Evolutionary conservation across 208 protist genomes (phyloP), one percentile per base, ranked within the genome.

Genomic region (Leishmania braziliensis): DNA sequence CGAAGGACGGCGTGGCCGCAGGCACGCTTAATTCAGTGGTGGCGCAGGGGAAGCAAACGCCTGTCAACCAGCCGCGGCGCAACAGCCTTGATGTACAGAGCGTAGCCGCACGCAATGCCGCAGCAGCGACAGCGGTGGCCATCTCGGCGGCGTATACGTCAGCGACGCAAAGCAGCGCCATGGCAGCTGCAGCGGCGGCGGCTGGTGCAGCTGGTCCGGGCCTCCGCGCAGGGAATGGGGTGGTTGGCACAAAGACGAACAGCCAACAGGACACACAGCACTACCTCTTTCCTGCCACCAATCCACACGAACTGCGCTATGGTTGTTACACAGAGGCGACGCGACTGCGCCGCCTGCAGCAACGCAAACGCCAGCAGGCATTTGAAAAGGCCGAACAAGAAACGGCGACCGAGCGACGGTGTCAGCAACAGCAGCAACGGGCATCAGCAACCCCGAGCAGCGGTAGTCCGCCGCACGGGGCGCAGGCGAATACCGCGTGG

Each of bases 281-380:
- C 63, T 86, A 82, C 62, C 63, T 85, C 75, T 90, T 91, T 65
- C 80, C 90, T 60, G 77, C 79, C n/a, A 86, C 88, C 20, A 93
- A 93, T 75, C 90, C 88, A 23, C 86, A 91, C 80, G 85, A 88
- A 60, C 86, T 93, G 18, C 88, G 86, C 81, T 93, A 93, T 81
- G 60, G 56, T 1, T 73, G 78, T 36, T 85, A 79, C 75, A 69
- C 33, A 2, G 75, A 88, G 62, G 74, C 88, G 46, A 75, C 70
- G 9, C 80, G 83, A 18, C 68, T 82, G 51, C 65, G 78, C 53
- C 80, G 77, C 9, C 65, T 83, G 66, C 73, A 80, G 74, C 69
- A 74, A 46, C 62, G 53, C 63, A 48, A 33, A 56, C 39, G 36
- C 33, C 74, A 82, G 79, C 81, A 75, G 29, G 58, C 75, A 20